These are phyloP conservation scores for Trichoderma koningii DNA, from an alignment of 2,329 filamentous ascomycete genomes.

Conservation along the genomic window DNA sequence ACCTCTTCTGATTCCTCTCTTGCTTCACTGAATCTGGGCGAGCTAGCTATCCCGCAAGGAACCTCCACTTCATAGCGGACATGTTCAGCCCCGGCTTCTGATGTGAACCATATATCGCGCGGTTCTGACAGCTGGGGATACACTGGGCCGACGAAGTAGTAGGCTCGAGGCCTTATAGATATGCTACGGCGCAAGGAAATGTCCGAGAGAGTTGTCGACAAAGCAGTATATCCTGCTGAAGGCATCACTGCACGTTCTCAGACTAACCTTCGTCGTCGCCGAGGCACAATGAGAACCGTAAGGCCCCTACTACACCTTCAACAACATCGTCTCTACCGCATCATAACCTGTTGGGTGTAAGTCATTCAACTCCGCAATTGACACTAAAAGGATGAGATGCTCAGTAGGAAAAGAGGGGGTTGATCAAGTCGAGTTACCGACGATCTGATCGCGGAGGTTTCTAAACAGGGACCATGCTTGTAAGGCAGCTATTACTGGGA, in stretches of 20 bases:
- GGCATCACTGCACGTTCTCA: no score
- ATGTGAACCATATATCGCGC: background rate
- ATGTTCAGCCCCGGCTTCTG: background rate
- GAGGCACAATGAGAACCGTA: no score
- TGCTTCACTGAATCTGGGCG: no score
- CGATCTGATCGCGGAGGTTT: background rate
- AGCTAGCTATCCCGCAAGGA: background rate
- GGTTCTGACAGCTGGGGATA: no score
- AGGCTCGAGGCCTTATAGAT: no score
- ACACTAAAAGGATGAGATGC: background rate
- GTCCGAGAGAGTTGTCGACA: no score
- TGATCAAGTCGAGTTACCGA: background rate
- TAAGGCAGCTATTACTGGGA: background rate
- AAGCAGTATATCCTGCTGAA: no score
- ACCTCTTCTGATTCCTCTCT: no score
- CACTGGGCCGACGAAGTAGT: background rate
- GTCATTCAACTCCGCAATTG: background rate
- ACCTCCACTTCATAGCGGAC: no score
- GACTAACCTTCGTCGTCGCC: no score
- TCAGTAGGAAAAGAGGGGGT: slow-evolving; percentile 10
- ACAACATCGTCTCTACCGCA: background rate
- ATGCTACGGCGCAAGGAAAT: no score
- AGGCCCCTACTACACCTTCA: background rate
- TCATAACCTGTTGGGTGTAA: background rate
- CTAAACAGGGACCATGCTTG: slow-evolving; percentile 1